Conservation (phyloP, 306 rosid species). For the Quercus wislizeni region DNA sequence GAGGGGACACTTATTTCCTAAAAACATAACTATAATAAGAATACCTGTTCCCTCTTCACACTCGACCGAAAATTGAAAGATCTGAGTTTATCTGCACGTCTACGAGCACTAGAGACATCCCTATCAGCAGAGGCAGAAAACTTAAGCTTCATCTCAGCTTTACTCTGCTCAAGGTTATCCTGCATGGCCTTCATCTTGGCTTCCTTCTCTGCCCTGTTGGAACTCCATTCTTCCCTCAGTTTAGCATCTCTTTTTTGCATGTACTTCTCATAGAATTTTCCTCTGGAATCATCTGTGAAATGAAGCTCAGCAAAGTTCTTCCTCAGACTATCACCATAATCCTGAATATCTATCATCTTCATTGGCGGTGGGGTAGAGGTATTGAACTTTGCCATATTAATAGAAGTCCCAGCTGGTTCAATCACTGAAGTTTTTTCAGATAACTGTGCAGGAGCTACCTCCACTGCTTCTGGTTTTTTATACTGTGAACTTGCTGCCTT, state of each 20-base stretch:
- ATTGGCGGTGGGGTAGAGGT: constrained; percentile 24
- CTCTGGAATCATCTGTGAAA: constrained; percentile 74
- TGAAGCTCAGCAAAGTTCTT: constrained; percentile 49
- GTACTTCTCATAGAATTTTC: constrained; percentile 79
- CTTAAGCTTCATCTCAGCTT: constrained; percentile 78
- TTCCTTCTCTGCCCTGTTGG: constrained; percentile 85
- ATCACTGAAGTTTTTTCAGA: constrained; percentile 32
- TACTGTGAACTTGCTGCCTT: constrained; percentile 41
- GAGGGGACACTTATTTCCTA: constrained; percentile 4
- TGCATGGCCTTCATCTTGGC: constrained; percentile 95
- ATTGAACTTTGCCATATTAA: constrained; percentile 29
- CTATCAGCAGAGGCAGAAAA: constrained; percentile 65
- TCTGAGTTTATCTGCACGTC: constrained; percentile 69
- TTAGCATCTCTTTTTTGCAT: constrained; percentile 95
- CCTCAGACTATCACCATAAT: constrained; percentile 50
- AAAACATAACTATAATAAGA: constrained; percentile 19
- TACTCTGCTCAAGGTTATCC: constrained; percentile 82
- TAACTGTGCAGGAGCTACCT: constrained; percentile 45
- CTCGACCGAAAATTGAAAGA: constrained; percentile 57
- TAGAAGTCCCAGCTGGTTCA: constrained; percentile 45
- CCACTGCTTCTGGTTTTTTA: constrained; percentile 45
- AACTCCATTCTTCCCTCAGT: constrained; percentile 81
- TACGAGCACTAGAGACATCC: constrained; percentile 49
- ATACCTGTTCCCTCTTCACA: constrained; percentile 78
- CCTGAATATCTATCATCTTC: constrained; percentile 44